Conservation (phyloP, 306 rosid species). For the Pyrus pyrifolia region DNA sequence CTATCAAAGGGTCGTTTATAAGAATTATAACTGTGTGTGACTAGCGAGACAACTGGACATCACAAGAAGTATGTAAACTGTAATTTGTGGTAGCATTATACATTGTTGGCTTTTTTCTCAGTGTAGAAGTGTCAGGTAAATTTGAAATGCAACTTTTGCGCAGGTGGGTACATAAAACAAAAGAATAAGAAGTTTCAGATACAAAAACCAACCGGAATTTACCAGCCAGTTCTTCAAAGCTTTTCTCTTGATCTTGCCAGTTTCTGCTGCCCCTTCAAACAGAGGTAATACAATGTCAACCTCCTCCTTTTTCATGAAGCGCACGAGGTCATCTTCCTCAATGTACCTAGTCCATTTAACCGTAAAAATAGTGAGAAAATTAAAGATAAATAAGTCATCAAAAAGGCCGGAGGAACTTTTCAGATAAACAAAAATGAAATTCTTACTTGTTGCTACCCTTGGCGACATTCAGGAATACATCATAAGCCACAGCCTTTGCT, state of each 20-base stretch:
- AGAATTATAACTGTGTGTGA: background rate
- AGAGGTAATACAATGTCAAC: slow-evolving; percentile 56
- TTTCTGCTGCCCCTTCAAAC: slow-evolving; percentile 69
- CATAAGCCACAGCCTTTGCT: slow-evolving; percentile 68
- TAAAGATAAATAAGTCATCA: background rate
- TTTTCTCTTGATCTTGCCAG: slow-evolving; percentile 64
- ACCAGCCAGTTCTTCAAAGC: slow-evolving; percentile 80
- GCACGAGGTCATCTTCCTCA: slow-evolving; percentile 70
- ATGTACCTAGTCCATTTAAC: slow-evolving; percentile 43
- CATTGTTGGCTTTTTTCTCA: no score
- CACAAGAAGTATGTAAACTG: background rate
- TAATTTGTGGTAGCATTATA: background rate
- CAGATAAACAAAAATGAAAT: background rate
- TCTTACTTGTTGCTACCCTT: slow-evolving; percentile 58
- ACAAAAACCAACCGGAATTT: background rate
- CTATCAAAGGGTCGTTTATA: background rate
- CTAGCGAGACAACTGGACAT: background rate
- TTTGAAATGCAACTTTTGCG: no score
- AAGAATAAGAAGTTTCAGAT: background rate
- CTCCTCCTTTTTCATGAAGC: slow-evolving; percentile 62
- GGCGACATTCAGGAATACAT: slow-evolving; percentile 62
- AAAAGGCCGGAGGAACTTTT: background rate
- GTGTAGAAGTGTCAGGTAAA: no score
- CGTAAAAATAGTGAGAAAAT: slow-evolving; percentile 11
- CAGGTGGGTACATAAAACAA: background rate